phyloP scores from a whole-genome alignment of 2,329 filamentous ascomycete genomes.

The Cryphonectria parasitica region DNA sequence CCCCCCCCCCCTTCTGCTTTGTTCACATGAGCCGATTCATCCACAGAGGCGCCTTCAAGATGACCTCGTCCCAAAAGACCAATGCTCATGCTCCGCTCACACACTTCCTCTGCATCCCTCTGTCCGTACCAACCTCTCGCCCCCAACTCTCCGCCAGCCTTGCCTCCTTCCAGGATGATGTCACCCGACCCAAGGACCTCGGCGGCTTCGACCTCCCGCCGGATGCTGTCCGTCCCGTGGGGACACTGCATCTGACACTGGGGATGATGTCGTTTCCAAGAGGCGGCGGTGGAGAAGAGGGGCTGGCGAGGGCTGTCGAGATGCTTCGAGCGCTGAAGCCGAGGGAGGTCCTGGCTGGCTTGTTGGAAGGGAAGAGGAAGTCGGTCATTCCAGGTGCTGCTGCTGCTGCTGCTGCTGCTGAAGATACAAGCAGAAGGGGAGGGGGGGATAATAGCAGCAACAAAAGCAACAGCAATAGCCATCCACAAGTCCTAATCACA shows the following conservation, averaged over 20 bases:
- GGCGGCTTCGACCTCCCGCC: slow-evolving; percentile 58
- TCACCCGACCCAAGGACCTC: slow-evolving; percentile 43
- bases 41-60: slow-evolving; percentile 30
- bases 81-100: slow-evolving; percentile 55
- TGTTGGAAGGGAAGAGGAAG: slow-evolving; percentile 18
- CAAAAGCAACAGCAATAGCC: no score
- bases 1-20: not conserved
- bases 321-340: slow-evolving; percentile 45
- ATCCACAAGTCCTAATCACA: slow-evolving; percentile 46
- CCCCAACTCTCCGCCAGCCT: slow-evolving; percentile 69
- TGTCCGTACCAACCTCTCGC: slow-evolving; percentile 64
- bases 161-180: slow-evolving; percentile 62
- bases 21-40: slow-evolving; percentile 19
- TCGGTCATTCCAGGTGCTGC: slow-evolving; percentile 24
- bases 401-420: slow-evolving; percentile 4
- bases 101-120: slow-evolving; percentile 77
- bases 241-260: slow-evolving; percentile 83
- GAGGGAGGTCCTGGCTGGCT: slow-evolving; percentile 44
- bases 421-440: slow-evolving; percentile 16
- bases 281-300: slow-evolving; percentile 38
- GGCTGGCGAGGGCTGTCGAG: slow-evolving; percentile 46
- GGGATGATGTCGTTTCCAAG: slow-evolving; percentile 78
- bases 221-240: slow-evolving; percentile 73
- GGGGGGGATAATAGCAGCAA: not conserved
- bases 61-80: slow-evolving; percentile 40